Evolutionary conservation across 495 filamentous ascomycete genomes (phyloP), one percentile per base, ranked within the genome.

Genomic region (Penicillium fimorum): DNA sequence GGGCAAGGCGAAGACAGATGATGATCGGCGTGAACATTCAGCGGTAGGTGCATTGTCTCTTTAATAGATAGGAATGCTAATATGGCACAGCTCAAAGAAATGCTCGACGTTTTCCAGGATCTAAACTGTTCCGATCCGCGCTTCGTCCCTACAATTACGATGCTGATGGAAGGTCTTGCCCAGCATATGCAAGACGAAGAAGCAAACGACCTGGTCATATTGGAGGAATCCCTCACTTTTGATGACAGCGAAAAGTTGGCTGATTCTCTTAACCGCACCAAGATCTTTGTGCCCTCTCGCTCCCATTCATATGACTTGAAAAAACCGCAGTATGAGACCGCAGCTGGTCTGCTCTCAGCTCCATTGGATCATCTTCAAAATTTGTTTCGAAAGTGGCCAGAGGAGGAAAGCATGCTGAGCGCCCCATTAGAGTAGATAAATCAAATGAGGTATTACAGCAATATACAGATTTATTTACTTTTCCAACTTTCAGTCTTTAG

Each of bases 141-240:
- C 4, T 89, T 86, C 67, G 33, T 76, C 0, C 75, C 79, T 1
- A 80, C 74, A 0, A 65, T 89, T 12, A 67, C 82, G 29, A 37
- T 59, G 0, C 74, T 89, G 15, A 84, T 82, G 81, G 57, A 59
- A 2, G 66, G 74, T 18, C 70, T 89, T 0, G 55, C 59, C 3
- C 47, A 72, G 27, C 86, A 88, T 68, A 84, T 88, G 62, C 64
- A 73, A 32, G 78, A 83, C 35, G 86, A 88, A 63, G 84, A 87
- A 56, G 59, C 66, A 3, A 61, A 77, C 8, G 84, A 88, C 2
- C 77, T 85, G 10, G 51, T 59, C 0, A 72, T 72, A 12, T 65
- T 88, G 3, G 85, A 88, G 61, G 59, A 71, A 13, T 59, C 63
- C 0, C 57, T 88, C 3, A 63, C 62, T 0, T 56, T 55, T 0